These are phyloP conservation scores for Sphaerobolus stellatus DNA, from an alignment of 1,284 basidiomycete genomes.

Conservation along the genomic window DNA sequence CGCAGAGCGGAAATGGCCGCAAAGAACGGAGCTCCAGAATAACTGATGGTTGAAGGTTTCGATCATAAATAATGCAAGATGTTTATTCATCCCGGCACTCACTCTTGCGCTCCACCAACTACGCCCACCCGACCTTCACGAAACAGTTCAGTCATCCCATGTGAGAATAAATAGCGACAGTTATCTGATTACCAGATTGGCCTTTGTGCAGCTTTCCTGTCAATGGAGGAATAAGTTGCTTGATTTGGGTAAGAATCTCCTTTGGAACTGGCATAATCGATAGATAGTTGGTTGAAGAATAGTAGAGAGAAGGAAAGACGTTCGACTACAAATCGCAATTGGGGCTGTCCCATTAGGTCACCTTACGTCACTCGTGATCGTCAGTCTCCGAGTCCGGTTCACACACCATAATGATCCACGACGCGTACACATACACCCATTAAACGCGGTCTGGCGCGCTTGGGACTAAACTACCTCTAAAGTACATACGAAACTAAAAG, in stretches of 20 bases:
- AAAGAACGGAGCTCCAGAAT: constrained; percentile 96
- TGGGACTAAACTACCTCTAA: too few species aligned
- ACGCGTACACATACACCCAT: too few species aligned
- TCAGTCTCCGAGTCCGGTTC: too few species aligned
- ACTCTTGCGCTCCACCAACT: constrained; percentile 92
- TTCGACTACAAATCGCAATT: too few species aligned
- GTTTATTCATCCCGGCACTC: constrained; percentile 18
- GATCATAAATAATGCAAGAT: not conserved
- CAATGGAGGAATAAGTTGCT: constrained; percentile 80
- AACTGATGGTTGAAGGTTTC: constrained; percentile 46
- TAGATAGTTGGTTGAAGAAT: too few species aligned
- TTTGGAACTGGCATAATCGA: constrained; percentile 57
- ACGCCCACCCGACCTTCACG: constrained; percentile 82
- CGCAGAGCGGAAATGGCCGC: constrained; percentile 85
- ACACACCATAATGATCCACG: too few species aligned
- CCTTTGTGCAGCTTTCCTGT: constrained; percentile 90
- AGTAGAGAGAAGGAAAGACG: too few species aligned
- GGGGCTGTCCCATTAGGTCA: too few species aligned
- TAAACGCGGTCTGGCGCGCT: too few species aligned
- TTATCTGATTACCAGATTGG: constrained; percentile 69
- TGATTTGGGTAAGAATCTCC: constrained; percentile 64
- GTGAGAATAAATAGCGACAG: not conserved
- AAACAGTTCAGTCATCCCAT: constrained; percentile 24
- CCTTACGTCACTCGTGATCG: too few species aligned
- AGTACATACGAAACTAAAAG: too few species aligned